Percentiles rank a stretch among this genome's conserved stretches.
Evolutionary conservation across 257 asterid genomes (phyloP).

Genomic region (Dorcoceras hygrometricum): DNA sequence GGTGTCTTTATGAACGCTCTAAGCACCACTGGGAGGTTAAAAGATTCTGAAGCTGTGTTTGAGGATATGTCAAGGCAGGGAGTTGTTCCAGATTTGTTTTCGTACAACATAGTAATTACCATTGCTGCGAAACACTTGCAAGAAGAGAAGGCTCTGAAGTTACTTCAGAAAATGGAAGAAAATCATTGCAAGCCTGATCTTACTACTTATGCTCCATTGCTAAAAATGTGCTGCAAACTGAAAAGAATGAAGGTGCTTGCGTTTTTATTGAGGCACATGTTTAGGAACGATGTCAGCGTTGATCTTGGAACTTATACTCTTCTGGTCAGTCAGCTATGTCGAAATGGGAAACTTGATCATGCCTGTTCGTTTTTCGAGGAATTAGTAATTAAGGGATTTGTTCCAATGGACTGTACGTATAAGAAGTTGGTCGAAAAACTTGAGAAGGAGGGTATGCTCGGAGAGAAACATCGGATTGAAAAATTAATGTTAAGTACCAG

Average conservation of each 20-base stretch:
- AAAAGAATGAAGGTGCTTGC: conserved; percentile 76
- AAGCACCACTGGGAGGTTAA: conserved; percentile 64
- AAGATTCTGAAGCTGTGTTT: conserved; percentile 66
- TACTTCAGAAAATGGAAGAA: conserved; percentile 70
- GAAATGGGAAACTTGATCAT: conserved; percentile 42
- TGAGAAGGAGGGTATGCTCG: conserved; percentile 45
- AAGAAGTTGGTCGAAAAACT: conserved; percentile 45
- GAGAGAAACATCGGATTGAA: conserved; percentile 46
- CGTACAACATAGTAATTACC: conserved; percentile 60
- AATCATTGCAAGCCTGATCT: conserved; percentile 56
- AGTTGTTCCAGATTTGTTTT: conserved; percentile 39
- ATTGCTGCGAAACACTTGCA: conserved; percentile 41
- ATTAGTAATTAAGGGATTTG: conserved; percentile 54
- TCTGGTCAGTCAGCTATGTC: conserved; percentile 55
- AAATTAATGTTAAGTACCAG: conserved; percentile 50
- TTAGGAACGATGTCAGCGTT: conserved; percentile 56
- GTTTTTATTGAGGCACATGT: conserved; percentile 77
- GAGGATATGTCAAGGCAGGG: conserved; percentile 82
- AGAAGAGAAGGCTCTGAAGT: conserved; percentile 75
- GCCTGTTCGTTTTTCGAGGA: conserved; percentile 77
- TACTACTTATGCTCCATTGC: conserved; percentile 58
- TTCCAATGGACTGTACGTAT: conserved; percentile 52
- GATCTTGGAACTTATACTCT: conserved; percentile 69
- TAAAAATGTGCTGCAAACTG: conserved; percentile 87
- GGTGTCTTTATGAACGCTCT: conserved; percentile 45